Evolutionary conservation across 371 early-diverging fungal genomes (phyloP), one percentile per base, ranked within the genome.

Genomic region (Capniomyces stellatus): DNA sequence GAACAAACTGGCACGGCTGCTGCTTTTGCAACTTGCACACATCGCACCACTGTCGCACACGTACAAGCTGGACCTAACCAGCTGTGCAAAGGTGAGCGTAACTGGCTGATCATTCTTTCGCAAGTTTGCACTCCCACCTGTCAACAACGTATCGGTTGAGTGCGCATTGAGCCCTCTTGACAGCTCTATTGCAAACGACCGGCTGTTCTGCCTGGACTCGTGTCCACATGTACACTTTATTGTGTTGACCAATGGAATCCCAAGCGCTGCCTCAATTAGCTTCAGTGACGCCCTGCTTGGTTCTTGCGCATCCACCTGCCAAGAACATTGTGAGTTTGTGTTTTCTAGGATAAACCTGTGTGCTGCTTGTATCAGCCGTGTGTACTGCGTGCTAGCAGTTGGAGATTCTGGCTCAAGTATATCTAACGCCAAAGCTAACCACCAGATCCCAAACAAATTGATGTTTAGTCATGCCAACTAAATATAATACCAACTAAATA

Each of bases 331-430:
- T 47, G 72, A 78, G 56, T 81, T 81, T 18, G 87, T 71, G 59
- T 87, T 87, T 62, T 92, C 93, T 56, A 92, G 69, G 18, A 95
- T 72, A 62, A 95, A 93, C 12, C 95, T 82, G 54, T 78, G 73
- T 53, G 85, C 86, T 40, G 77, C 84, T 55, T 91, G 92, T 30
- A 89, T 85, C 47, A 92, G 61, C 3, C 76, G 63, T 0, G 79
- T 72, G 59, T 85, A 88, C 15, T 80, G 70, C 2, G 73, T 63
- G 18, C 67, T 67, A 62, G n/a, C 75, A 58, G 23, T 63, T 44
- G 21, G 58, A 41, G 22, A 60, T 43, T 85, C 85, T 2, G 87
- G 83, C 55, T 91, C 91, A 57, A 92, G 79, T 3, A 94, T 66
- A 0, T 85, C 89, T 39, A 91, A 62, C 0, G 87, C 89, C 1